A percentile compares a stretch with the other conserved stretches of the same genome.
phyloP scores from a whole-genome alignment of 257 asterid genomes.

The Galeopsis tetrahit region DNA sequence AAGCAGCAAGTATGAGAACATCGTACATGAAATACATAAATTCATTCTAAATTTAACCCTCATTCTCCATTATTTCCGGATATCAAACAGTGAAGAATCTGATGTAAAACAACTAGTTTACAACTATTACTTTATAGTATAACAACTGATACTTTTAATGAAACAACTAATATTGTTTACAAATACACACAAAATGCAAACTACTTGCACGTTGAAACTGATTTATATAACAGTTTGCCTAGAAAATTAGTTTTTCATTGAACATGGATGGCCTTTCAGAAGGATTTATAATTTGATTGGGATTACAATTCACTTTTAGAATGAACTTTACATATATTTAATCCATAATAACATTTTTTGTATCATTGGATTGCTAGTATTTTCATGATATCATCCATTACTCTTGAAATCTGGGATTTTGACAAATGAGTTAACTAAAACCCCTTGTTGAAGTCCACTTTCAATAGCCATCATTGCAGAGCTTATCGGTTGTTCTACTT shows the following conservation, averaged over 20 bases:
- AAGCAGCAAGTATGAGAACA: conserved; percentile 32
- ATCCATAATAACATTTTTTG: neutral
- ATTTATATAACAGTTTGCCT: no score
- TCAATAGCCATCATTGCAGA: neutral
- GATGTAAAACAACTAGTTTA: neutral
- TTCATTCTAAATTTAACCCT: neutral
- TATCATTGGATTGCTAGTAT: neutral
- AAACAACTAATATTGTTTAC: no score
- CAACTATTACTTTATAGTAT: no score
- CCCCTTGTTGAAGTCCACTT: neutral
- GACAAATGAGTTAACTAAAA: neutral
- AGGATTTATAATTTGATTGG: neutral
- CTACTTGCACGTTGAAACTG: no score
- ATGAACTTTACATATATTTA: neutral
- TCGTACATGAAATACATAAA: neutral
- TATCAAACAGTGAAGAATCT: neutral
- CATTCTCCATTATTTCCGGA: neutral
- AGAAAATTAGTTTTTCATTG: neutral
- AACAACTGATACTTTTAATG: no score
- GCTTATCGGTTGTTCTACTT: neutral
- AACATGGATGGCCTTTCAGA: neutral
- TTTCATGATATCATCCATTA: neutral
- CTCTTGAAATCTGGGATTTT: neutral
- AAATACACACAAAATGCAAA: no score
- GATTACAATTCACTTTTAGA: neutral